phyloP scores from a whole-genome alignment of 1,284 basidiomycete genomes.

The Fomitopsis palustris region DNA sequence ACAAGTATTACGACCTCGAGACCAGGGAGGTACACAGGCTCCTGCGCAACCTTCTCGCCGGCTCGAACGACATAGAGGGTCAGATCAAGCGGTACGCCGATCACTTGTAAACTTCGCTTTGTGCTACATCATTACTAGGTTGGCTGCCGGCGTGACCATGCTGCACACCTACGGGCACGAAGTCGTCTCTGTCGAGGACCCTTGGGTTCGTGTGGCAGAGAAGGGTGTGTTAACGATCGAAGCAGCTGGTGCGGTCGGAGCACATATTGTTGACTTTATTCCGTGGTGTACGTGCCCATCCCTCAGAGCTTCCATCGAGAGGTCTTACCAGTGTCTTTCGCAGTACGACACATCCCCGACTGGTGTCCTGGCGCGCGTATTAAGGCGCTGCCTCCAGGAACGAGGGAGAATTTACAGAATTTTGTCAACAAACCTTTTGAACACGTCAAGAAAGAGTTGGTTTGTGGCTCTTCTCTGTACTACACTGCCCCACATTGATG shows the following conservation, averaged over 20 bases:
- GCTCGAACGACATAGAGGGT: not conserved
- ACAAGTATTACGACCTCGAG: not conserved
- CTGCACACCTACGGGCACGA: constrained; percentile 65
- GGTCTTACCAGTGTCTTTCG: not conserved
- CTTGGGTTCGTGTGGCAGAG: constrained; percentile 42
- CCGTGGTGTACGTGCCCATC: constrained; percentile 7
- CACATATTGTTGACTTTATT: constrained; percentile 15
- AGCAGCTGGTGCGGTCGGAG: constrained; percentile 62
- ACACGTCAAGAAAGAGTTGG: constrained; percentile 1
- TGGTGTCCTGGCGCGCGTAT: constrained; percentile 42
- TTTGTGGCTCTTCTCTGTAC: not conserved
- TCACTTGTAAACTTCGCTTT: too few species aligned
- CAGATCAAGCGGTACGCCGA: not conserved
- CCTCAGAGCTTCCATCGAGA: not conserved
- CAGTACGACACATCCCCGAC: constrained; percentile 33
- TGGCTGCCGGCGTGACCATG: constrained; percentile 59
- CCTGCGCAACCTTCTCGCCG: not conserved
- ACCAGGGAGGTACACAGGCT: not conserved
- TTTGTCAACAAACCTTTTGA: constrained; percentile 11
- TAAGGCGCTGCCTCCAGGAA: constrained; percentile 37
- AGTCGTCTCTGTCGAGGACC: constrained; percentile 48
- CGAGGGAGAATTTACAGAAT: constrained; percentile 15
- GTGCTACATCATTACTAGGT: constrained; percentile 26
- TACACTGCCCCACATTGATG: not conserved
- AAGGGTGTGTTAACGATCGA: constrained; percentile 60